Evolutionary conservation across 331 rosid genomes (phyloP).

Genomic region (Spiraea crenata): DNA sequence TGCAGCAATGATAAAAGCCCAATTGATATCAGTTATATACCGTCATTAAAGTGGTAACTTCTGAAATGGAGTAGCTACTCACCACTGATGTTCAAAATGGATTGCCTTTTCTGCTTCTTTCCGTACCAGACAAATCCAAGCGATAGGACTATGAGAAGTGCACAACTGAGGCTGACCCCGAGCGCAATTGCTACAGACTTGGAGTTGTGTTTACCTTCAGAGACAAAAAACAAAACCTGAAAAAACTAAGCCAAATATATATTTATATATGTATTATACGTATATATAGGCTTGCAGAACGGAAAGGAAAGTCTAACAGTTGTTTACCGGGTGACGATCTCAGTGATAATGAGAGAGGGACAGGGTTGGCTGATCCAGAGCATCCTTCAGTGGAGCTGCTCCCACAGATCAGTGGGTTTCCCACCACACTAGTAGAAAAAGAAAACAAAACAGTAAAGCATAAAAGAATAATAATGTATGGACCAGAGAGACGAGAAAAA

Average conservation of each 20-base stretch:
- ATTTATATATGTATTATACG: neutral
- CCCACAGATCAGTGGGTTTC: conserved; percentile 84
- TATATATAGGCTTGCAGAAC: neutral
- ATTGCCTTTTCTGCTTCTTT: conserved; percentile 53
- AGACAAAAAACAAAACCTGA: neutral
- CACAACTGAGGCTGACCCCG: conserved; percentile 73
- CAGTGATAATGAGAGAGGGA: conserved; percentile 56
- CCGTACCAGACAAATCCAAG: conserved; percentile 60
- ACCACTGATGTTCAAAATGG: conserved; percentile 67
- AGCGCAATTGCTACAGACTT: conserved; percentile 71
- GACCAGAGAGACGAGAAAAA: neutral
- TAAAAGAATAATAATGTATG: conserved; percentile 15
- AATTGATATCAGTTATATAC: neutral
- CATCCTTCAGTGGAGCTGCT: conserved; percentile 70
- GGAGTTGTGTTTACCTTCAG: conserved; percentile 58
- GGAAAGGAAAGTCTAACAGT: neutral
- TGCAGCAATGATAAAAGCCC: conserved; percentile 29
- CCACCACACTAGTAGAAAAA: conserved; percentile 54
- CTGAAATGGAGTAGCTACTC: conserved; percentile 16
- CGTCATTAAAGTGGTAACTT: conserved; percentile 3
- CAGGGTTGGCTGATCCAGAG: conserved; percentile 55
- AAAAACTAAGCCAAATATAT: conserved; percentile 1
- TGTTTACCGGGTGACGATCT: conserved; percentile 50
- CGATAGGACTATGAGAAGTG: conserved; percentile 44
- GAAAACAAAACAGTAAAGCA: conserved; percentile 13